Evolutionary conservation across 768 basidiomycete species (phyloP).

Genomic region (Antrodiella citrinella): DNA sequence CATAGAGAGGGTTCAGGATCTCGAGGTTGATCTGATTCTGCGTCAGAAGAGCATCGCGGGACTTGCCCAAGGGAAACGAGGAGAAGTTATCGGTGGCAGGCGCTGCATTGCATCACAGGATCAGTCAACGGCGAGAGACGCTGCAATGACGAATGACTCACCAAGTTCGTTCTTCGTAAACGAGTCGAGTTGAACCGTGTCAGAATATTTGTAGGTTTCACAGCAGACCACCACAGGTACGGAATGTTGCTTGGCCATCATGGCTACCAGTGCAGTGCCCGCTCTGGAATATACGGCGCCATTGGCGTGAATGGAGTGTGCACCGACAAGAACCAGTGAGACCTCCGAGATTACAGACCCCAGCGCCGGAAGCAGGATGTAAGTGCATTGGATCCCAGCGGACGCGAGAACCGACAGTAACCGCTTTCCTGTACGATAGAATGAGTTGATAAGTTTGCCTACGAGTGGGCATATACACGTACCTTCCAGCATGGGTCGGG

Average conservation of each 20-base stretch:
- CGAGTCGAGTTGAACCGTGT: slow-evolving; percentile 85
- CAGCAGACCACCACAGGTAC: slow-evolving; percentile 96
- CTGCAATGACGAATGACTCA: slow-evolving; percentile 24
- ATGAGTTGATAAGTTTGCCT: not conserved
- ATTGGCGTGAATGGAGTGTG: slow-evolving; percentile 91
- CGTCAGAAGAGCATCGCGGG: slow-evolving; percentile 19
- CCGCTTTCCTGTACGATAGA: slow-evolving; percentile 57
- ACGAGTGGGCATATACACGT: slow-evolving; percentile 1
- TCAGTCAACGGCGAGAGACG: not conserved
- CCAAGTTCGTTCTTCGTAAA: slow-evolving; percentile 97
- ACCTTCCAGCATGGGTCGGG: slow-evolving; percentile 93
- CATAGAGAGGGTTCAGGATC: slow-evolving; percentile 83
- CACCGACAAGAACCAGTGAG: slow-evolving; percentile 82
- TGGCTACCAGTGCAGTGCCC: slow-evolving; percentile 92
- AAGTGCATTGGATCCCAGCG: slow-evolving; percentile 76
- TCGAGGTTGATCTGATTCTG: slow-evolving; percentile 49
- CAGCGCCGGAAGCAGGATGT: slow-evolving; percentile 83
- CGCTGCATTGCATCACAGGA: slow-evolving; percentile 13
- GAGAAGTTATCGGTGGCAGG: slow-evolving; percentile 27
- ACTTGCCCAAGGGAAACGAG: slow-evolving; percentile 25
- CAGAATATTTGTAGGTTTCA: slow-evolving; percentile 98
- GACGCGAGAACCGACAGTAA: slow-evolving; percentile 63
- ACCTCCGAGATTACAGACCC: slow-evolving; percentile 74
- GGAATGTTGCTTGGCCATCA: slow-evolving; percentile 85
- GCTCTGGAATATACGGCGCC: slow-evolving; percentile 91